Evolutionary conservation across 306 rosid species (phyloP).

Genomic region (Pueraria montana): DNA sequence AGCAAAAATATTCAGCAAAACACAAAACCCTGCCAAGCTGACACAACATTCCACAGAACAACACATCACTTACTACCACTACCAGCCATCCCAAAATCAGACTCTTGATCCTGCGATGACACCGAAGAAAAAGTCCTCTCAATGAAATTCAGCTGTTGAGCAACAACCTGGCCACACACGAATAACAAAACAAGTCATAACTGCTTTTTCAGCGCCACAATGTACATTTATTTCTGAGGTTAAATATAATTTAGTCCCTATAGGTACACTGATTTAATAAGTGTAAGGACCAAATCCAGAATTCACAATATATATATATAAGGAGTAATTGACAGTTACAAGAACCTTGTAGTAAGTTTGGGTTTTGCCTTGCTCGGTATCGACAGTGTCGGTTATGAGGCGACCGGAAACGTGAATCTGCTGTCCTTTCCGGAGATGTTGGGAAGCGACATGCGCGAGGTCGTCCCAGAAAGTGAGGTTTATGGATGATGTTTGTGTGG

Average conservation of each 20-base stretch:
- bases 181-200: not conserved
- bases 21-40: constrained; percentile 13
- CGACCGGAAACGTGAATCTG: constrained; percentile 87
- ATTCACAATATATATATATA: no score
- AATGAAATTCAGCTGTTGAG: constrained; percentile 84
- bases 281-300: no score
- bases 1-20: not conserved
- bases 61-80: constrained; percentile 50
- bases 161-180: constrained; percentile 69
- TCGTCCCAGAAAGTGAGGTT: constrained; percentile 92
- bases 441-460: constrained; percentile 78
- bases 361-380: constrained; percentile 75
- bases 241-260: no score
- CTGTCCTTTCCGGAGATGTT: constrained; percentile 80
- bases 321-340: no score
- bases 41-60: constrained; percentile 26
- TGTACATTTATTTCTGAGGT: not conserved
- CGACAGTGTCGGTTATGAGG: constrained; percentile 77
- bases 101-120: constrained; percentile 59
- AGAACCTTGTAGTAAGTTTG: constrained; percentile 84
- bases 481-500: constrained; percentile 76
- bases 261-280: no score
- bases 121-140: constrained; percentile 59
- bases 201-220: not conserved
- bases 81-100: constrained; percentile 60